Evolutionary conservation across 306 rosid genomes (phyloP), one percentile per base, ranked within the genome.

Genomic region (Sicyos baderoa): DNA sequence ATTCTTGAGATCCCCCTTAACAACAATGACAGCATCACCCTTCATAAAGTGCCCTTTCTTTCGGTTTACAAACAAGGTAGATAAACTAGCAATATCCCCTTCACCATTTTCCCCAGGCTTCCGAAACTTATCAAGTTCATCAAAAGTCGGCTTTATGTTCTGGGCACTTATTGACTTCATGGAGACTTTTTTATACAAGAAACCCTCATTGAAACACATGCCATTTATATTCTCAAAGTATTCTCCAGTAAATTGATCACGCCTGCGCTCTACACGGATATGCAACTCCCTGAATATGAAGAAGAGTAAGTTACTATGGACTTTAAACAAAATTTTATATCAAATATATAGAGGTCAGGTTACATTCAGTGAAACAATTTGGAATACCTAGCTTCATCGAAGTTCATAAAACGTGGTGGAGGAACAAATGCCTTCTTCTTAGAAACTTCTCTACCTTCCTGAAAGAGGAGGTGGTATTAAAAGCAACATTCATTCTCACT

Each of bases 11-110:
- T 94, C 99, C 1, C 99, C 99, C 86, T 85, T 90, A 68, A 94
- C 49, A 9, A 94, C 83, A 73, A 94, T 88, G 42, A 94, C 95
- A 12, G 99, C 89, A 79, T 94, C 99, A 27, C 99, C 99, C 83
- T 94, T 94, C 92, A 90, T 68, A 82, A 94, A 94, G 68, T 94
- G 99, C 40, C 99, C 99, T 76, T 94, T 94, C 82, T 90, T 94
- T 69, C 99, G 83, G 75, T 90, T 90, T 18, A 89, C 88, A 81
- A 94, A 88, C 76, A 94, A 81, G 25, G 95, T 94, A 21, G 97
- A 90, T 75, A 93, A 79, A 76, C 99, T 85, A 54, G 89, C 95
- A 3, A 94, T 79, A 74, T 89, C 96, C 22, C 85, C 88, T 32
- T 88, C 99, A 67, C 96, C 97, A 86, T 81, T 85, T 77, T 94